These are phyloP conservation scores for Alternaria alternata DNA, from an alignment of 2,329 filamentous ascomycete genomes.

Conservation along the genomic window DNA sequence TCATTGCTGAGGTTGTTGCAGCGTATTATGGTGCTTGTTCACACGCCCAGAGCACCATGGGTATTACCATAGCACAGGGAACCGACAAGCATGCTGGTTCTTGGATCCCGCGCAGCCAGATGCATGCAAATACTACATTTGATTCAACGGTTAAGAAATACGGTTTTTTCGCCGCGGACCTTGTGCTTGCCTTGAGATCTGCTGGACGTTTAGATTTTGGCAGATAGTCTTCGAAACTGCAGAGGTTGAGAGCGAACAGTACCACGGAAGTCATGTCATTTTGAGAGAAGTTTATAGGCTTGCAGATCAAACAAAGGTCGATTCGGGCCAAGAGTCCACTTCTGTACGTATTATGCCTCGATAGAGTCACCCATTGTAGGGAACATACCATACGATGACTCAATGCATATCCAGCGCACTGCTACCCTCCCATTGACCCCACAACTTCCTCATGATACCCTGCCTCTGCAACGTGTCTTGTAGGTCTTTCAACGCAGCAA, in stretches of 20 bases:
- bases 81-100: too few species aligned
- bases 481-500: conserved; percentile 21
- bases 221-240: too few species aligned
- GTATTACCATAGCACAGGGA: not conserved
- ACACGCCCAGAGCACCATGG: not conserved
- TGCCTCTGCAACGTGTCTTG: conserved; percentile 15
- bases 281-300: too few species aligned
- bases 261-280: too few species aligned
- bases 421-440: conserved; percentile 15
- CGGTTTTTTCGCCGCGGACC: not conserved
- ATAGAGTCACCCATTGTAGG: not conserved
- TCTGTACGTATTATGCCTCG: too few species aligned
- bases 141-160: too few species aligned
- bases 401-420: not conserved
- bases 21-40: not conserved
- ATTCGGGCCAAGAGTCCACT: too few species aligned
- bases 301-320: too few species aligned
- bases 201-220: too few species aligned
- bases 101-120: too few species aligned
- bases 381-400: not conserved
- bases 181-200: not conserved
- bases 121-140: too few species aligned
- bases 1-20: not conserved
- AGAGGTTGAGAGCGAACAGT: too few species aligned
- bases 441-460: conserved; percentile 12